A percentile compares a stretch with the other conserved stretches of the same genome.
Evolutionary conservation across 2,329 filamentous ascomycete genomes (phyloP).

Genomic region (Zymoseptoria tritici): DNA sequence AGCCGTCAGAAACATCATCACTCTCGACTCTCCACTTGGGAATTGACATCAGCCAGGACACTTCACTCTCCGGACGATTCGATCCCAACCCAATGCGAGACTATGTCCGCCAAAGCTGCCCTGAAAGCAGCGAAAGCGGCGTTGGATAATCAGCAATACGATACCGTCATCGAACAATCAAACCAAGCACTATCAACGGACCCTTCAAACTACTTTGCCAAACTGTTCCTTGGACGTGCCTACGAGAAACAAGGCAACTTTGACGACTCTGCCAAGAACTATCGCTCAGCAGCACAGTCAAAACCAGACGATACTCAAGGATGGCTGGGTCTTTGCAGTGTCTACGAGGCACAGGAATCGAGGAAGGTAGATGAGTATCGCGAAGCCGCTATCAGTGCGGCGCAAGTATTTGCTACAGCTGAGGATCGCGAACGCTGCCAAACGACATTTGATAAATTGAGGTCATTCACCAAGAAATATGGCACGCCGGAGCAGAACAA

Average conservation of each 20-base stretch:
- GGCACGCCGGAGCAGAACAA: constrained; percentile 69
- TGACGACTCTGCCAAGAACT: constrained; percentile 69
- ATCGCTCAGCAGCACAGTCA: constrained; percentile 62
- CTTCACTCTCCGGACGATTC: background rate
- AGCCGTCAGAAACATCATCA: background rate
- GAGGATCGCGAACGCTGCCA: constrained; percentile 54
- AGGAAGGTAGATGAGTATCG: constrained; percentile 68
- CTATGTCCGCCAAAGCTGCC: constrained; percentile 42
- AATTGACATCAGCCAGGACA: background rate
- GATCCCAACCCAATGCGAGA: constrained; percentile 3
- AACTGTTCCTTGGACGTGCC: constrained; percentile 79
- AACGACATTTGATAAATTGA: constrained; percentile 68
- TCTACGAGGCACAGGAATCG: constrained; percentile 71
- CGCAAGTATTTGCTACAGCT: constrained; percentile 62
- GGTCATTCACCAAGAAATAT: constrained; percentile 63
- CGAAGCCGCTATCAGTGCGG: constrained; percentile 63
- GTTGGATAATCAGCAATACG: constrained; percentile 71
- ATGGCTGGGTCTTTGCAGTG: constrained; percentile 80
- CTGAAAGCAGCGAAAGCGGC: constrained; percentile 76
- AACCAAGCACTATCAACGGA: constrained; percentile 64
- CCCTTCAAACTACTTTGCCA: constrained; percentile 74
- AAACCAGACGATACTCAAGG: constrained; percentile 73
- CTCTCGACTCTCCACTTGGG: background rate
- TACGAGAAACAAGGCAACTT: constrained; percentile 66
- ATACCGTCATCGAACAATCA: constrained; percentile 64